A percentile compares a stretch with the other conserved stretches of the same genome.
These are phyloP conservation scores for Chytriomyces hyalinus DNA, from an alignment of 192 early-diverging fungal genomes.

Conservation along the genomic window DNA sequence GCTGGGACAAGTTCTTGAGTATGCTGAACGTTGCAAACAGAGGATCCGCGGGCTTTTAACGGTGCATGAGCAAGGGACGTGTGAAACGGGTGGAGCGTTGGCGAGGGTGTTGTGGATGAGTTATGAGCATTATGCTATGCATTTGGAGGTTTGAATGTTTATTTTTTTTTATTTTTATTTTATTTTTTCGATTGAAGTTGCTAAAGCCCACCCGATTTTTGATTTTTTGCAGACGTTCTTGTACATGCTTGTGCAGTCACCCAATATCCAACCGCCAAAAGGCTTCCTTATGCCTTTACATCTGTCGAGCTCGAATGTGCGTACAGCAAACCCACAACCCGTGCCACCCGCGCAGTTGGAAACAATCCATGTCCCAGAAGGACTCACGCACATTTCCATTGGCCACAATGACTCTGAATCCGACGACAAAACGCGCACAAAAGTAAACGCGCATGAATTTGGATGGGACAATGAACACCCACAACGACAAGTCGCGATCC, in stretches of 20 bases:
- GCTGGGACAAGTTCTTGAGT: constrained; percentile 68
- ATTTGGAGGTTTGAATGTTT: constrained; percentile 75
- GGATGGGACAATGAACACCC: constrained; percentile 95
- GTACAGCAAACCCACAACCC: neutral
- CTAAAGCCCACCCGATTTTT: too few species aligned
- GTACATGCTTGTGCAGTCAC: constrained; percentile 84
- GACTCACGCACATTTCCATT: constrained; percentile 45
- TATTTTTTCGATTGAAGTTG: neutral
- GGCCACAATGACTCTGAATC: constrained; percentile 68
- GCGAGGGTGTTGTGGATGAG: constrained; percentile 80
- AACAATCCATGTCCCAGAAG: constrained; percentile 30
- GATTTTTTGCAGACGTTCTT: constrained; percentile 66
- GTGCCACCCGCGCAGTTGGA: neutral
- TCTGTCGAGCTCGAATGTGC: constrained; percentile 20
- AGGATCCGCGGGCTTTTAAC: constrained; percentile 57
- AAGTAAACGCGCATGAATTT: constrained; percentile 49
- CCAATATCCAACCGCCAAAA: constrained; percentile 54
- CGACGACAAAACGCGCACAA: constrained; percentile 41
- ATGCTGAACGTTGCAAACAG: constrained; percentile 66
- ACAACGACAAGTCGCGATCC: constrained; percentile 5
- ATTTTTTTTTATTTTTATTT: too few species aligned
- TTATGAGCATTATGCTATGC: constrained; percentile 95
- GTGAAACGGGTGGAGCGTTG: constrained; percentile 39
- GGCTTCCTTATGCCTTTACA: constrained; percentile 43
- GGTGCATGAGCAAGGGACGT: constrained; percentile 23